Conservation (phyloP, 192 early-diverging fungal genomes). For the Gonapodya sp. region DNA sequence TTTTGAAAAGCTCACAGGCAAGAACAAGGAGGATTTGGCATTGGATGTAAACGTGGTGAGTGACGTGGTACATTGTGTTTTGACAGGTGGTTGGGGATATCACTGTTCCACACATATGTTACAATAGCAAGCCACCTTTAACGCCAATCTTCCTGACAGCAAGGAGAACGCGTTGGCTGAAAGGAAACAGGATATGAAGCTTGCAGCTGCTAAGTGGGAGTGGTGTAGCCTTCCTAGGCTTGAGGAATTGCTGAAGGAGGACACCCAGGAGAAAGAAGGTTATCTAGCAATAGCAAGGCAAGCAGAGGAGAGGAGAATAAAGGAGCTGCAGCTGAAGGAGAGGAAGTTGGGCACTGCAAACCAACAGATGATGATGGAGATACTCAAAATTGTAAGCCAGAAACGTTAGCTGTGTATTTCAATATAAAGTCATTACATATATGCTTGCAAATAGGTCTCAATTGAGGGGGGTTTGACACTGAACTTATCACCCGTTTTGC, state of each 20-base stretch:
- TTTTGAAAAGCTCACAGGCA: neutral
- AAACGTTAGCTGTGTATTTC: neutral
- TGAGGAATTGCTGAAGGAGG: neutral
- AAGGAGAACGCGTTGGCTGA: neutral
- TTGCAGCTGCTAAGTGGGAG: neutral
- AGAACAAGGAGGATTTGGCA: neutral
- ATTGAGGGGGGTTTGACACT: neutral
- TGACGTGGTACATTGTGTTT: neutral
- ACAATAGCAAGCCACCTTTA: neutral
- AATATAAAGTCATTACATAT: neutral
- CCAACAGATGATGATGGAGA: neutral
- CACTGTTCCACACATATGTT: neutral
- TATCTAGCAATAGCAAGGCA: neutral
- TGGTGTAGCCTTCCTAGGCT: neutral
- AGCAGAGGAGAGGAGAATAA: neutral
- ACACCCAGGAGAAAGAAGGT: neutral
- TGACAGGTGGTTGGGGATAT: too few relatives aligned
- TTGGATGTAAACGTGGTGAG: neutral
- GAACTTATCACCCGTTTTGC: neutral
- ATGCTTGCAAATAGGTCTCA: neutral
- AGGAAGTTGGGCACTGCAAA: neutral
- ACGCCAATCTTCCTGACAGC: neutral
- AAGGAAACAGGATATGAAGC: neutral
- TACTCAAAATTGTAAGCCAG: neutral
- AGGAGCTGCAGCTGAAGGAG: neutral